Percentiles rank a stretch among this genome's conserved stretches.
phyloP scores from a whole-genome alignment of 495 filamentous ascomycete species.

The Daldinia bambusicola region DNA sequence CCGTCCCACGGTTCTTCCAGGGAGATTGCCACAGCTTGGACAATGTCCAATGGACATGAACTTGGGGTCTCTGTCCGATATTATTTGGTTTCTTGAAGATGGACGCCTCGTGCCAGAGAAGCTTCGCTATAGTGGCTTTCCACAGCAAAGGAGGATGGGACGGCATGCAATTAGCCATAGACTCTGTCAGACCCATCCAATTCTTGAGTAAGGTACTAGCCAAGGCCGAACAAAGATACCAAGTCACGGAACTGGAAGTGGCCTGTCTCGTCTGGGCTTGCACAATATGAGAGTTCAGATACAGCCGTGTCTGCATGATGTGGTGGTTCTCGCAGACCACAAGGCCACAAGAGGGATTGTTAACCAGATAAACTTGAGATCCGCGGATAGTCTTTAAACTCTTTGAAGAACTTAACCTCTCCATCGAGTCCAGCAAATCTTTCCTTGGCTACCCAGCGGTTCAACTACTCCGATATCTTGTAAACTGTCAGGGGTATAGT shows the following conservation, averaged over 20 bases:
- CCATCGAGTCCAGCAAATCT: slow-evolving; percentile 5
- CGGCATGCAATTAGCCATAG: background rate
- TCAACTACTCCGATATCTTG: background rate
- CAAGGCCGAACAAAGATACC: background rate
- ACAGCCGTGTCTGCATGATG: background rate
- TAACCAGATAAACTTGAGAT: background rate
- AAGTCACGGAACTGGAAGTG: slow-evolving; percentile 8
- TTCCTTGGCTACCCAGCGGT: slow-evolving; percentile 2
- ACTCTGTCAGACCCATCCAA: background rate
- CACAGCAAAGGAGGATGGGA: background rate
- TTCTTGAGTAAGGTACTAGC: slow-evolving; percentile 1
- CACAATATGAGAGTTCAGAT: background rate
- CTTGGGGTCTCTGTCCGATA: slow-evolving; percentile 4
- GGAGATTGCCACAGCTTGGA: background rate
- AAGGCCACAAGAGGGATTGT: background rate
- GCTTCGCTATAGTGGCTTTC: slow-evolving; percentile 5
- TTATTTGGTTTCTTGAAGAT: slow-evolving; percentile 14
- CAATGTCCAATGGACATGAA: slow-evolving; percentile 3
- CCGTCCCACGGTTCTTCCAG: background rate
- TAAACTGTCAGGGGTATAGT: too few relatives aligned
- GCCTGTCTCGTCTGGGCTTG: slow-evolving; percentile 5
- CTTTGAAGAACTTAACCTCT: background rate
- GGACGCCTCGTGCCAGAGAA: slow-evolving; percentile 3
- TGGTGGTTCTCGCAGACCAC: background rate
- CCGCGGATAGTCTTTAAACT: slow-evolving; percentile 6